Percentiles rank a stretch among this genome's conserved stretches.
These are phyloP conservation scores for Chlamydomonas reinhardtii DNA, from an alignment of 163 green algal genomes.

Conservation along the genomic window DNA sequence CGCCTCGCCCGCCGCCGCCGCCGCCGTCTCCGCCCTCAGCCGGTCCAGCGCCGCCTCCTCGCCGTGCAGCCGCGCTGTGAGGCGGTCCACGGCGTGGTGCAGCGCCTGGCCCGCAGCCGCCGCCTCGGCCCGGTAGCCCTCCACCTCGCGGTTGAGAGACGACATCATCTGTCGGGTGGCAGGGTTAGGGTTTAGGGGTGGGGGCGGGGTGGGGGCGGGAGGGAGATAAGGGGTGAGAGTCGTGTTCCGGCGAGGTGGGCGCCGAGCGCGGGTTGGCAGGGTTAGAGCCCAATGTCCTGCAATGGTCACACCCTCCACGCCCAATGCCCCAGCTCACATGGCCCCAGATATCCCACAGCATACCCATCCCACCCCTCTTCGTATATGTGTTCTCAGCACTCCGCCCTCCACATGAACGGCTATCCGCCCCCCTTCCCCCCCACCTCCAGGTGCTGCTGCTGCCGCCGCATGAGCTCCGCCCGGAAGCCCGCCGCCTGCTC, in stretches of 20 bases:
- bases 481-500: conserved; percentile 29
- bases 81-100: conserved; percentile 49
- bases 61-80: conserved; percentile 42
- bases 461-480: conserved; percentile 26
- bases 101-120: conserved; percentile 42
- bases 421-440: background rate
- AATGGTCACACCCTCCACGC: no score
- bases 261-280: no score
- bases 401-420: no score
- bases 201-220: background rate
- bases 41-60: conserved; percentile 56
- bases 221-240: background rate
- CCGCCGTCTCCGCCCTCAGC: conserved; percentile 42
- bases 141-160: conserved; percentile 44
- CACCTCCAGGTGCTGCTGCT: conserved; percentile 29
- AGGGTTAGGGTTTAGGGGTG: no score
- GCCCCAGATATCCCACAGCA: no score
- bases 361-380: no score
- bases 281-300: no score
- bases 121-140: conserved; percentile 47
- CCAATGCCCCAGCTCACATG: no score
- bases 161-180: conserved; percentile 38
- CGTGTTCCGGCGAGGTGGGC: no score
- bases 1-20: conserved; percentile 44
- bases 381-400: no score